phyloP scores from a whole-genome alignment of 2,329 filamentous ascomycete species.

The Huntiella omanensis region DNA sequence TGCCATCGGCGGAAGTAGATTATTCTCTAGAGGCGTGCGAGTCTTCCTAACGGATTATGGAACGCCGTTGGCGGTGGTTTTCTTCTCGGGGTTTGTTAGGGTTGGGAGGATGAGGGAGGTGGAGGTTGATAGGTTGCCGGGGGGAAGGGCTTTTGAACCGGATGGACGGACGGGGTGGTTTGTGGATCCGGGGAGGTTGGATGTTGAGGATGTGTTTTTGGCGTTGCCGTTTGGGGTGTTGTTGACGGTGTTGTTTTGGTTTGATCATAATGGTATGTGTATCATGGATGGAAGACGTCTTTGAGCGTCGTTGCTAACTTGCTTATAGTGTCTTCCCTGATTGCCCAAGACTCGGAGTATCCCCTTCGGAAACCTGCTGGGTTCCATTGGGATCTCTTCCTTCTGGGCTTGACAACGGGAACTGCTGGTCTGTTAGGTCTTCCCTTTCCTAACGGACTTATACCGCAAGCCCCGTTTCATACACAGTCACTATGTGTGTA shows the following conservation, averaged over 20 bases:
- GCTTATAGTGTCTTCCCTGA: slow-evolving; percentile 52
- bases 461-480: slow-evolving; percentile 70
- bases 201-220: slow-evolving; percentile 54
- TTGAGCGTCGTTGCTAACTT: background rate
- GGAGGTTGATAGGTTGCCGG: slow-evolving; percentile 52
- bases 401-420: slow-evolving; percentile 60
- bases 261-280: slow-evolving; percentile 61
- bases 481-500: slow-evolving; percentile 56
- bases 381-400: slow-evolving; percentile 73
- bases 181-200: slow-evolving; percentile 63
- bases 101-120: slow-evolving; percentile 64
- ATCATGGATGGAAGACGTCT: background rate
- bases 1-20: slow-evolving; percentile 46
- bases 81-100: slow-evolving; percentile 81
- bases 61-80: slow-evolving; percentile 63
- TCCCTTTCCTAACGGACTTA: slow-evolving; percentile 67
- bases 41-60: slow-evolving; percentile 83
- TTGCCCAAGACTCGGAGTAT: slow-evolving; percentile 68
- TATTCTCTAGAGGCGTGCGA: slow-evolving; percentile 58
- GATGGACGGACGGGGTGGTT: slow-evolving; percentile 59
- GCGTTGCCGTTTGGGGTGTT: slow-evolving; percentile 75
- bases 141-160: slow-evolving; percentile 58
- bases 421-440: slow-evolving; percentile 58
- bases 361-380: slow-evolving; percentile 64
- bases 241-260: slow-evolving; percentile 72